A percentile compares a stretch with the other conserved stretches of the same genome.
These are phyloP conservation scores for Aspergillus brasiliensis DNA, from an alignment of 2,329 filamentous ascomycete species.

Conservation along the genomic window DNA sequence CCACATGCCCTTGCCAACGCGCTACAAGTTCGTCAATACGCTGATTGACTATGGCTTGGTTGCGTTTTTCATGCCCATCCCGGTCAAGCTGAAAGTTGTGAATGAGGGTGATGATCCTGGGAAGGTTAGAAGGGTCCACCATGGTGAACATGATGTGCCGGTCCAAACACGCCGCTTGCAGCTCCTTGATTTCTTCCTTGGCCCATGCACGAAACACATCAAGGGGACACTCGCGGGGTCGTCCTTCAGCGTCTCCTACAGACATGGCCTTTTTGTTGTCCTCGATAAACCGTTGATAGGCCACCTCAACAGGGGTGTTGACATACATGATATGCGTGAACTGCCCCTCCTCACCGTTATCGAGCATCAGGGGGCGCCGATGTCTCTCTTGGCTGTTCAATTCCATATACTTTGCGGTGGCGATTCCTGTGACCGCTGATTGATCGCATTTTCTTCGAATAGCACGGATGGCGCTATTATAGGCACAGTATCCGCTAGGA, in stretches of 20 bases:
- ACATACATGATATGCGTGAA: too few relatives aligned
- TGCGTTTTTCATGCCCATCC: constrained; percentile 43
- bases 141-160: constrained; percentile 52
- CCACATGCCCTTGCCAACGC: too few relatives aligned
- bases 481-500: too few relatives aligned
- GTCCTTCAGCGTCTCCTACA: constrained; percentile 42
- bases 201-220: constrained; percentile 54
- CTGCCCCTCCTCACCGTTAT: too few relatives aligned
- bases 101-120: neutral
- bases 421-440: too few relatives aligned
- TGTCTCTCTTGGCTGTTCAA: too few relatives aligned
- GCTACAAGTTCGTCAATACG: too few relatives aligned
- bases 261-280: too few relatives aligned
- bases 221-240: constrained; percentile 37
- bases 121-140: neutral
- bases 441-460: too few relatives aligned
- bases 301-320: too few relatives aligned
- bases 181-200: constrained; percentile 45
- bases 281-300: neutral
- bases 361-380: too few relatives aligned
- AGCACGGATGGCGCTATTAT: constrained; percentile 37
- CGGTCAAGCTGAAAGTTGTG: constrained; percentile 41
- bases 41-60: constrained; percentile 27
- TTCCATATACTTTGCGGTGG: too few relatives aligned
- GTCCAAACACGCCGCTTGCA: constrained; percentile 49